Percentiles rank a stretch among this genome's conserved stretches.
These are phyloP conservation scores for Xylaria sp. DNA, from an alignment of 2,329 filamentous ascomycete species.

Conservation along the genomic window DNA sequence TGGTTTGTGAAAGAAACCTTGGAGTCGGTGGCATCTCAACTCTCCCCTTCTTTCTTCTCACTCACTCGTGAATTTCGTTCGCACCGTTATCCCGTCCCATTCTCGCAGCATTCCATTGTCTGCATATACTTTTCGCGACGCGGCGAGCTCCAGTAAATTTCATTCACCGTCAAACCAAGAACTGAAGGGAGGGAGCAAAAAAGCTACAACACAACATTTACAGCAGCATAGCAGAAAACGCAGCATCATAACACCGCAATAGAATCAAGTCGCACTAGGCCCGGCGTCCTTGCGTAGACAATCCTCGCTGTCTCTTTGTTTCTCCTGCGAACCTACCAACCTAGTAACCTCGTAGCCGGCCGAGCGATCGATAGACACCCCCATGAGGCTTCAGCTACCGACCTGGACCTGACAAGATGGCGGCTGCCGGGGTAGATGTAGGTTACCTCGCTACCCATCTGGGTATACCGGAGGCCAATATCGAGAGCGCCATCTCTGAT, in stretches of 20 bases:
- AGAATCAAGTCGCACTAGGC: background rate
- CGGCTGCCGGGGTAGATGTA: constrained; percentile 71
- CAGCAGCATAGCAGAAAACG: background rate
- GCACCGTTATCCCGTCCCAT: background rate
- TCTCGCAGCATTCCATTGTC: background rate
- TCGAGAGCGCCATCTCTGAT: constrained; percentile 70
- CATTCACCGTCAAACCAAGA: constrained; percentile 16
- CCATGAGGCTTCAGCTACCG: constrained; percentile 45
- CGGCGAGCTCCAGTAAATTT: constrained; percentile 8
- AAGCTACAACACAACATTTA: constrained; percentile 16
- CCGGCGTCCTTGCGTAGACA: constrained; percentile 3
- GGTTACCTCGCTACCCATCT: constrained; percentile 79
- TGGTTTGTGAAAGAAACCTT: constrained; percentile 36
- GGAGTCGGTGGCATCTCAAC: constrained; percentile 11
- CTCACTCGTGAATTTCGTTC: background rate
- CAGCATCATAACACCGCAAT: constrained; percentile 10
- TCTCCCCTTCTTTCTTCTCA: background rate
- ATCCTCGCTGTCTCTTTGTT: background rate
- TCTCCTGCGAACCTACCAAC: background rate
- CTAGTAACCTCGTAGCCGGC: constrained; percentile 2
- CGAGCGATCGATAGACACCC: constrained; percentile 23
- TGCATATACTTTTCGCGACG: constrained; percentile 24
- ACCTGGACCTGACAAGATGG: constrained; percentile 60
- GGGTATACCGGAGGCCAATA: constrained; percentile 71
- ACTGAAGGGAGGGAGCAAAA: background rate